phyloP scores from a whole-genome alignment of 164 flowering plant genomes.

The Dillenia suffruticosa region DNA sequence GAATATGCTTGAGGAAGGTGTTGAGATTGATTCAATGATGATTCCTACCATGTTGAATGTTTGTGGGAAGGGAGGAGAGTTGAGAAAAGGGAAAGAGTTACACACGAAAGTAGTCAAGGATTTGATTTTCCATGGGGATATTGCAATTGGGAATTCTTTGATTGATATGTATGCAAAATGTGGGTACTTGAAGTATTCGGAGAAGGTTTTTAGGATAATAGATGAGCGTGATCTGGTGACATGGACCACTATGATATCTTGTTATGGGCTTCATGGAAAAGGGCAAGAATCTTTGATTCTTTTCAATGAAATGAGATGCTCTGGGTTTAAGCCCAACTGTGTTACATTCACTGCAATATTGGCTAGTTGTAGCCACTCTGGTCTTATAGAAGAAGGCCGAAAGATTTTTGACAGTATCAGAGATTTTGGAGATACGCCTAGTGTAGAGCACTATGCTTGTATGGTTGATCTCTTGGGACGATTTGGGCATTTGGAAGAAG shows the following conservation, averaged over 20 bases:
- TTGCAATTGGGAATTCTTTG: constrained; percentile 37
- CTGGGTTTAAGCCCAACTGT: constrained; percentile 38
- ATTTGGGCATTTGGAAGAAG: constrained; percentile 42
- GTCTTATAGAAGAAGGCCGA: constrained; percentile 43
- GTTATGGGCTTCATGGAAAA: constrained; percentile 56
- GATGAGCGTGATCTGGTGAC: constrained; percentile 29
- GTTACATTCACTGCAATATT: constrained; percentile 51
- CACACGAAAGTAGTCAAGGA: constrained; percentile 38
- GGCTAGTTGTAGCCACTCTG: constrained; percentile 56
- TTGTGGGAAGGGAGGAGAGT: constrained; percentile 45
- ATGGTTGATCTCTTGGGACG: constrained; percentile 64
- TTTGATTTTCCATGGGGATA: constrained; percentile 23
- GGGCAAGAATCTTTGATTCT: constrained; percentile 42
- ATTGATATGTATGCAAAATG: constrained; percentile 23
- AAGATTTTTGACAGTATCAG: constrained; percentile 36
- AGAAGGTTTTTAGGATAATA: constrained; percentile 38
- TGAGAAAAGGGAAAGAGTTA: constrained; percentile 50
- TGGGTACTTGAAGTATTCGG: constrained; percentile 19
- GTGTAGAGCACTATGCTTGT: constrained; percentile 55
- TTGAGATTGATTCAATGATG: constrained; percentile 33
- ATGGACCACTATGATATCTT: constrained; percentile 62
- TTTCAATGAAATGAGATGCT: constrained; percentile 37
- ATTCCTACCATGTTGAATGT: constrained; percentile 43
- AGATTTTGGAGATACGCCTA: constrained; percentile 34
- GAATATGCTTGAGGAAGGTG: constrained; percentile 35